Percentiles rank a stretch among this genome's conserved stretches.
Evolutionary conservation across 108 stramenopile species (phyloP).

Genomic region (Skeletonema menzelii): DNA sequence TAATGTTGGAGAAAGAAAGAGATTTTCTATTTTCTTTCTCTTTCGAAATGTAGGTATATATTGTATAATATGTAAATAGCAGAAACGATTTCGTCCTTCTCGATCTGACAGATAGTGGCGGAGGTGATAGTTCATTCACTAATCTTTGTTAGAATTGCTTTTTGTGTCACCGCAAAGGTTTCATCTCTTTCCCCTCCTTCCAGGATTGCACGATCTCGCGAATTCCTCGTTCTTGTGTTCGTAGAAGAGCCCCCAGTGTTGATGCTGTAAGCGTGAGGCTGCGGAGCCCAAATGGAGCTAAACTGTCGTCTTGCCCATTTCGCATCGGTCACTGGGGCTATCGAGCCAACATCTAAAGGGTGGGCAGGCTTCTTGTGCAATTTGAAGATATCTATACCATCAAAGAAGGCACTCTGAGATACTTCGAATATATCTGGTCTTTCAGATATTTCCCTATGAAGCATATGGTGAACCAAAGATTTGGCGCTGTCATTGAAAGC

Average conservation of each 20-base stretch:
- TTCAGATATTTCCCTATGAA: constrained; percentile 32
- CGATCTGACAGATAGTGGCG: too few species aligned
- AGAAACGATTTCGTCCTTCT: too few species aligned
- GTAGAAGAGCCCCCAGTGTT: constrained; percentile 29
- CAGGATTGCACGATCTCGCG: constrained; percentile 21
- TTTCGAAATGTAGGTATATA: too few species aligned
- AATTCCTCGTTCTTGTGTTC: background rate
- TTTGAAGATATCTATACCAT: constrained; percentile 61
- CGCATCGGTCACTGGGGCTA: constrained; percentile 66
- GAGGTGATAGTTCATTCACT: constrained; percentile 6
- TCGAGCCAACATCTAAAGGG: constrained; percentile 66
- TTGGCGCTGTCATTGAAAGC: constrained; percentile 46
- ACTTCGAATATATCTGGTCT: constrained; percentile 65
- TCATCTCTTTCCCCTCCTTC: constrained; percentile 64
- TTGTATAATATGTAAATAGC: too few species aligned
- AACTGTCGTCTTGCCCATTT: constrained; percentile 86
- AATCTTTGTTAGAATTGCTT: constrained; percentile 28
- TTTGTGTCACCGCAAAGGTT: constrained; percentile 9
- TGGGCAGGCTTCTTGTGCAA: constrained; percentile 56
- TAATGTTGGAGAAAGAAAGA: too few species aligned
- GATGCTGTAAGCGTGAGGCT: constrained; percentile 73
- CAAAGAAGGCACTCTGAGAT: constrained; percentile 61
- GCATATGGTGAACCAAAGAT: constrained; percentile 52
- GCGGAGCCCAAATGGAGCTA: constrained; percentile 90
- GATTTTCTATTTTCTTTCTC: too few species aligned